Percentiles rank a stretch among this genome's conserved stretches.
Conservation (phyloP, 1,139 yeast genomes). For the Blastobotrys capitulatus region DNA sequence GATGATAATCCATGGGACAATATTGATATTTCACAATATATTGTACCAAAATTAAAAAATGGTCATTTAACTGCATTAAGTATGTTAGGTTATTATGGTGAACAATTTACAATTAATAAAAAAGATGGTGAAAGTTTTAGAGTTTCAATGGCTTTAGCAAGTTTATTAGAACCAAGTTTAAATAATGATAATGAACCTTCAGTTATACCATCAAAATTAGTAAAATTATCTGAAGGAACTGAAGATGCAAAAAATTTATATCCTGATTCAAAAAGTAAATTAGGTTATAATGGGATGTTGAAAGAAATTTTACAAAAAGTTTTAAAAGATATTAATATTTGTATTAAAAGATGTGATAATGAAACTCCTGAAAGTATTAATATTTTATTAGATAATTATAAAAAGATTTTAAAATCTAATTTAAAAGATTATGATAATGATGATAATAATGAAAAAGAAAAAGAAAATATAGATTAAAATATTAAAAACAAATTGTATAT, state of each 20-base stretch:
- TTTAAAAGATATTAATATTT: neutral
- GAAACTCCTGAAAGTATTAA: neutral
- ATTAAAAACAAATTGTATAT: neutral
- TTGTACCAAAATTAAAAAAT: constrained; percentile 38
- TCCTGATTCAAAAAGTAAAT: neutral
- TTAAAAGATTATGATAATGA: neutral
- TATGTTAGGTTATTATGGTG: constrained; percentile 56
- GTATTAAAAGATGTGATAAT: neutral
- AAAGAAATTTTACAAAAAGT: neutral
- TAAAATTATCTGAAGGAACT: constrained; percentile 48
- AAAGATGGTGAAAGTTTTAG: constrained; percentile 58
- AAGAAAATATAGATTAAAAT: neutral
- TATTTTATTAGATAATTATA: neutral
- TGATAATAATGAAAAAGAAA: neutral
- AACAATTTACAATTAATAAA: constrained; percentile 61
- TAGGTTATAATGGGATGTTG: neutral
- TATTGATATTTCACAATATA: constrained; percentile 51
- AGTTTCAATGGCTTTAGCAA: constrained; percentile 69
- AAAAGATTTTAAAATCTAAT: neutral
- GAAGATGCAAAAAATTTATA: constrained; percentile 26
- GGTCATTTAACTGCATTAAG: constrained; percentile 45
- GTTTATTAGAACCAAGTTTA: constrained; percentile 19
- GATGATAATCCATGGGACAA: constrained; percentile 59
- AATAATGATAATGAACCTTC: neutral
- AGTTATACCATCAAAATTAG: constrained; percentile 28